Base-by-base conservation (phyloP, 257 asterid species). In the Linaria vulgaris region DNA sequence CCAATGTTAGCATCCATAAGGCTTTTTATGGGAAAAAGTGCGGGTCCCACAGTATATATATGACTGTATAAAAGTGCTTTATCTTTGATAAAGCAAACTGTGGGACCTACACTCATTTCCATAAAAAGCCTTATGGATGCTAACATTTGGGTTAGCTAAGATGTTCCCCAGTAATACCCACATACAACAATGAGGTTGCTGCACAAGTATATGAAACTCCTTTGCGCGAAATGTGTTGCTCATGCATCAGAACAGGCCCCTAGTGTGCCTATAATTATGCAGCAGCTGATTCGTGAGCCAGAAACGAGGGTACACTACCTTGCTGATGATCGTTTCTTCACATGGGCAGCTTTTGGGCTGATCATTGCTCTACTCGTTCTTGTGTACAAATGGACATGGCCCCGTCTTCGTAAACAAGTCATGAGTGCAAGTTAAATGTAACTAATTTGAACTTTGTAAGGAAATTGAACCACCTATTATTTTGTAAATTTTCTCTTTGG, bases 271-370 rank as follows among this genome's bases (percentile, higher is more conserved):
- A 61, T 79, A 25, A 64, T 41, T 46, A 81, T 53, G 51, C 83
- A 71, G 64, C 80, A 69, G 31, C 45, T 47, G 46, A 34, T 77
- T 73, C 81, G 51, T 30, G 74, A 72, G 66, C 79, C 80, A 13
- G 86, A 67, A 48, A 21, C 66, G 20, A 65, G 72, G 66, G 80
- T 63, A 64, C 81, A 79, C 12, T 80, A 82, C 61, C 95, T 59
- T 50, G 82, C 80, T 9, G 84, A 79, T 49, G 97, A 88, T 51
- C 87, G 96, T 13, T 25, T 91, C 56, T 84, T 85, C 71, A 90
- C 95, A 44, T 80, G 84, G 95, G 97, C 96, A 25, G 95, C 94
- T 50, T 76, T 88, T 15, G 97, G 83, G 69, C 91, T 91, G 23
- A 79, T 91, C 67, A 49, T 91, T 63, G 96, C 97, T 48, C 85